Evolutionary conservation across 306 rosid species (phyloP), one percentile per base, ranked within the genome.

Genomic region (Gastrolobium villosum): DNA sequence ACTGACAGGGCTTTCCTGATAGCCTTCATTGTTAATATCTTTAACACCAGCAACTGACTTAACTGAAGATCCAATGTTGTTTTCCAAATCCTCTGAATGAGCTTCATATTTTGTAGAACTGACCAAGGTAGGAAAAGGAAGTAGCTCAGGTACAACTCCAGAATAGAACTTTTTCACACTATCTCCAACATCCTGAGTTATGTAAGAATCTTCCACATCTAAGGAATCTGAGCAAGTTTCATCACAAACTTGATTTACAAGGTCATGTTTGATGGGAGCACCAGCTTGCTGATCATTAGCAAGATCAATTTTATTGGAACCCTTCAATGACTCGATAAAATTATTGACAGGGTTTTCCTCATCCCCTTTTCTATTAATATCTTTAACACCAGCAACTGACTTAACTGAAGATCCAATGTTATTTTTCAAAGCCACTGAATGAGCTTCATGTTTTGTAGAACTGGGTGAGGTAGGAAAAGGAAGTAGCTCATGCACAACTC

Each of bases 81-180:
- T 70, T 70, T 56, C 79, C 64, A 50, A 60, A 71, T 40, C 79
- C 73, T 43, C 70, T 48, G 70, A 72, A 79, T 75, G 54, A 74
- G 77, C 72, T 74, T 80, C 92, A 72, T 20, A 49, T 69, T 83
- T 84, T 75, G 62, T 80, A 20, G 90, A 49, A 76, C 70, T 65
- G 30, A 30, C 79, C 49, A 62, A 45, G 46, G 86, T 76, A 70
- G 93, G 73, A 40, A 50, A 65, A 10, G 85, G 91, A 68, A 79
- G 83, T 68, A 88, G 72, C 72, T 92, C 96, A 34, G 87, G 87
- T 67, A 89, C 86, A 30, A 89, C 88, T 74, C 52, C 96, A 67
- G 97, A 88, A 85, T 72, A 94, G 5, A 95, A 75, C 72, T 79
- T 93, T 85, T 87, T 89, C 64, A 93, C 82, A 83, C 72, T 88